A percentile compares a stretch with the other conserved stretches of the same genome.
phyloP scores from a whole-genome alignment of 2,329 filamentous ascomycete species.

The Hymenoscyphus linearis region DNA sequence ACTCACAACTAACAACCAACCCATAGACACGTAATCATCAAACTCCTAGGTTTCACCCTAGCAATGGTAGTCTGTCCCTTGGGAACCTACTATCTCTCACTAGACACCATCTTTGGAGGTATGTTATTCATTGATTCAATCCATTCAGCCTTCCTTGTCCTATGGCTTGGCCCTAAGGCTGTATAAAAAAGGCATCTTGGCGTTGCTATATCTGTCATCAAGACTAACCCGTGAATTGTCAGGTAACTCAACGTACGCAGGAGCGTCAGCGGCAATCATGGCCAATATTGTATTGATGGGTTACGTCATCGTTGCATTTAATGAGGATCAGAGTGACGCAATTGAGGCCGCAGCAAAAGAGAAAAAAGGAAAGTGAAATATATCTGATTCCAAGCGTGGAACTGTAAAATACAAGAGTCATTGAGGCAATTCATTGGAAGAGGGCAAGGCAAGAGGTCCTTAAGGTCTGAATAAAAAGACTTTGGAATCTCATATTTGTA shows the following conservation, averaged over 20 bases:
- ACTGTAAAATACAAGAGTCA: neutral
- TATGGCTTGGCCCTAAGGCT: neutral
- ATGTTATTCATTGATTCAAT: slow-evolving; percentile 24
- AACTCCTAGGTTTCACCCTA: slow-evolving; percentile 82
- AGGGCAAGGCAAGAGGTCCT: neutral
- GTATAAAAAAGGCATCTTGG: neutral
- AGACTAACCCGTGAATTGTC: neutral
- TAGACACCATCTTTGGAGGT: slow-evolving; percentile 76
- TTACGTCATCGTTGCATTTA: slow-evolving; percentile 91
- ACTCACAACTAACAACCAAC: slow-evolving; percentile 4
- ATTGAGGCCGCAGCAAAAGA: slow-evolving; percentile 41
- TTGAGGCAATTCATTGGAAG: neutral
- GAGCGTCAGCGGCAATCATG: slow-evolving; percentile 77
- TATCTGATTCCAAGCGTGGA: neutral
- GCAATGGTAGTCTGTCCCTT: slow-evolving; percentile 89
- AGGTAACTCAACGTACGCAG: slow-evolving; percentile 89
- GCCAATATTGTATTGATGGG: slow-evolving; percentile 86
- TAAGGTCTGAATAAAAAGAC: neutral
- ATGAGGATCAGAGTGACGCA: slow-evolving; percentile 60
- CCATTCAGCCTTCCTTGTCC: neutral
- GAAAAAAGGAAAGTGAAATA: slow-evolving; percentile 19
- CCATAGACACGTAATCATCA: slow-evolving; percentile 73
- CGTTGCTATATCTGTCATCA: too few species aligned
- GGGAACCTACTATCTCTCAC: slow-evolving; percentile 78
- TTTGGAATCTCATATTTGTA: neutral